Conservation (phyloP, 176 grass and related monocot genomes). For the Panicum miliaceum region DNA sequence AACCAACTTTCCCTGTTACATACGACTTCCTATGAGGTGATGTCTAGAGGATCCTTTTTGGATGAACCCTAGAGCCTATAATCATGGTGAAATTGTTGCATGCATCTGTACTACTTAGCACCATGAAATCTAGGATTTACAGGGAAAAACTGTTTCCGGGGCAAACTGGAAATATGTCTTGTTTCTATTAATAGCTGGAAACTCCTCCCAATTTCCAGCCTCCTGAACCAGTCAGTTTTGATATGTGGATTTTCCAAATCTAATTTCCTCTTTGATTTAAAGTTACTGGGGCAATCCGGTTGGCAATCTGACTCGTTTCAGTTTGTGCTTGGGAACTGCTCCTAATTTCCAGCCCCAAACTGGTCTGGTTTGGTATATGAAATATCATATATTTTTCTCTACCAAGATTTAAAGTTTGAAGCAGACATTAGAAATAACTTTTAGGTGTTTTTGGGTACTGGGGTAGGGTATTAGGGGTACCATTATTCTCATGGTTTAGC, state of each 20-base stretch:
- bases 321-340: not conserved
- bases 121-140: not conserved
- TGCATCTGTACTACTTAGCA: not conserved
- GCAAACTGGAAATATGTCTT: not conserved
- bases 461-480: not conserved
- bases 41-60: not conserved
- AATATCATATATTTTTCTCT: not conserved
- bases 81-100: not conserved
- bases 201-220: not conserved
- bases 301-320: not conserved
- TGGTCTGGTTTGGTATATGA: not conserved
- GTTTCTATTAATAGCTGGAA: not conserved
- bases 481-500: not conserved
- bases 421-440: not conserved
- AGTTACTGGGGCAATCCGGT: not conserved
- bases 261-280: not conserved
- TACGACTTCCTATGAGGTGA: not conserved
- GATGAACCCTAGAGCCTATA: not conserved
- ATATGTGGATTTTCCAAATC: not conserved
- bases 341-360: not conserved
- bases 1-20: constrained; percentile 25
- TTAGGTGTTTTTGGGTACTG: not conserved
- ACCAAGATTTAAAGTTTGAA: not conserved
- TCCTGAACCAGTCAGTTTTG: not conserved
- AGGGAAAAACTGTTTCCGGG: not conserved